Conservation (phyloP, 2,329 filamentous ascomycete genomes). For the Neonectria faginata region DNA sequence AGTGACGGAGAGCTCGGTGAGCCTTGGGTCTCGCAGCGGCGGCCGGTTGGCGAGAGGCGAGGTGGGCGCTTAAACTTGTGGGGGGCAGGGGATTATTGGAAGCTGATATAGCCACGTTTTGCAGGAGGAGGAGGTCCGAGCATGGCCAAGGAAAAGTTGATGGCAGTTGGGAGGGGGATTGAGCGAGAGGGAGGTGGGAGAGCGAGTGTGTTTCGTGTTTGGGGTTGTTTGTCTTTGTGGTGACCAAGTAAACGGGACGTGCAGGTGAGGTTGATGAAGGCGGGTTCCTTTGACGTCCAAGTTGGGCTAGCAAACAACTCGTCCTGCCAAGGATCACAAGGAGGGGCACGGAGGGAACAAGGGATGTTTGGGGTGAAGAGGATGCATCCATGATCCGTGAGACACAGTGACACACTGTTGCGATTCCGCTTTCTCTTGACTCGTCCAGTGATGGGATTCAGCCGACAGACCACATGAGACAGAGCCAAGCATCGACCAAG, state of each 20-base stretch:
- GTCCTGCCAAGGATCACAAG: background rate
- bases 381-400: background rate
- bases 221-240: background rate
- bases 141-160: constrained; percentile 23
- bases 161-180: constrained; percentile 15
- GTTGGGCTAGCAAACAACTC: background rate
- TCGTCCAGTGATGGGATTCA: constrained; percentile 4
- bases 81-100: constrained; percentile 40
- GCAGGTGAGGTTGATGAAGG: background rate
- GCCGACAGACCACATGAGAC: constrained; percentile 13
- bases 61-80: constrained; percentile 45
- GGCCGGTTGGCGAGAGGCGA: constrained; percentile 26
- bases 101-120: constrained; percentile 39
- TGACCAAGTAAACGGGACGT: background rate
- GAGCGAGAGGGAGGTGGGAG: background rate
- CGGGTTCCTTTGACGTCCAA: background rate
- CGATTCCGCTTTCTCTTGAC: background rate
- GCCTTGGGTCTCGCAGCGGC: constrained; percentile 23
- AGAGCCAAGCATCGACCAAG: constrained; percentile 2
- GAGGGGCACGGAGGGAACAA: constrained; percentile 7
- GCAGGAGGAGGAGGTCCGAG: constrained; percentile 23
- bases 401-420: background rate
- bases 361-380: background rate
- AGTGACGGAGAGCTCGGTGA: constrained; percentile 19
- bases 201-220: background rate